Percentiles rank a stretch among this genome's conserved stretches.
Conservation (phyloP, 208 protist species). For the Naegleria gruberi region DNA sequence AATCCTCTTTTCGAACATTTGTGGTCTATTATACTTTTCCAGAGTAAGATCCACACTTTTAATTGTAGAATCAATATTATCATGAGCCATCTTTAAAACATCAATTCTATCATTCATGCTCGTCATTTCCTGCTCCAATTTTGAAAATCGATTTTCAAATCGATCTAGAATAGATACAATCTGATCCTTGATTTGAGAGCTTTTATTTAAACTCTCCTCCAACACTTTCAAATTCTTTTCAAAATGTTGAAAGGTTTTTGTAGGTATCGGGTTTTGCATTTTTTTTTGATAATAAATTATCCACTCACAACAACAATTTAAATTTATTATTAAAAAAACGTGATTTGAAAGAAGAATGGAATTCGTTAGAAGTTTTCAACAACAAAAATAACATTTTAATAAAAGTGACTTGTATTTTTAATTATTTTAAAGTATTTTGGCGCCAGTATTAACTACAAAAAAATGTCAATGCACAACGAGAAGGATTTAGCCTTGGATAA, state of each 20-base stretch:
- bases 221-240: neutral
- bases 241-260: neutral
- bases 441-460: too few relatives aligned
- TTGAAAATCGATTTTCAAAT: conserved; percentile 5
- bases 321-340: too few relatives aligned
- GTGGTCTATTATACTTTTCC: neutral
- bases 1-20: neutral
- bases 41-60: neutral
- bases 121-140: conserved; percentile 10
- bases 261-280: neutral
- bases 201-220: neutral
- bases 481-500: too few relatives aligned
- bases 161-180: neutral
- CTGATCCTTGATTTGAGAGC: neutral
- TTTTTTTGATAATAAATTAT: too few relatives aligned
- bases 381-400: too few relatives aligned
- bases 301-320: too few relatives aligned
- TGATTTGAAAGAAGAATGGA: too few relatives aligned
- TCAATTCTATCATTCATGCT: neutral
- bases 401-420: too few relatives aligned
- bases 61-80: conserved; percentile 14
- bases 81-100: neutral
- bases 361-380: too few relatives aligned
- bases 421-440: too few relatives aligned
- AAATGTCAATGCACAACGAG: too few relatives aligned